Percentiles rank a stretch among this genome's conserved stretches.
These are phyloP conservation scores for Pythium diclinum DNA, from an alignment of 352 stramenopile species.

Conservation along the genomic window DNA sequence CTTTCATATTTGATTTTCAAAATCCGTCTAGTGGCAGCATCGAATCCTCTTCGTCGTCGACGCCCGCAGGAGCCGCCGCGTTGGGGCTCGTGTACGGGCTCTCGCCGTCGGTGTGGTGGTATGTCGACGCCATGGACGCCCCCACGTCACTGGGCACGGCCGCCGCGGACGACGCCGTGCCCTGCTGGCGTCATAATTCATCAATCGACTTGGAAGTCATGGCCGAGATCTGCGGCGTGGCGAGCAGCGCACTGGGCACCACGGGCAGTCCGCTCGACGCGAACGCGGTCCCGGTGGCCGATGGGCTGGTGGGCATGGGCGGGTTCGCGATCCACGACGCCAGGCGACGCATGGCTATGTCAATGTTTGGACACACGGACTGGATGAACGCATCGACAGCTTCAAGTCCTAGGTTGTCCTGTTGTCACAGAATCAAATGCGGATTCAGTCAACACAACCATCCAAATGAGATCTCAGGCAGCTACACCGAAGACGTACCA, in stretches of 20 bases:
- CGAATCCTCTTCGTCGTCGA: conserved; percentile 11
- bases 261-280: conserved; percentile 10
- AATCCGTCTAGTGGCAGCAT: conserved; percentile 27
- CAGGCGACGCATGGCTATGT: conserved; percentile 78
- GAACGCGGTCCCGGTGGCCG: conserved; percentile 7
- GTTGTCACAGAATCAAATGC: conserved; percentile 18
- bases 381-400: conserved; percentile 84
- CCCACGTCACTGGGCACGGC: conserved; percentile 18
- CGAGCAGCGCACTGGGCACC: conserved; percentile 25
- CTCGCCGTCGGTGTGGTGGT: conserved; percentile 1
- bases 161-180: conserved; percentile 25
- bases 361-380: conserved; percentile 85
- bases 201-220: conserved; percentile 28
- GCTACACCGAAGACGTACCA: conserved; percentile 40
- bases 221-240: conserved; percentile 19
- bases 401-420: conserved; percentile 66
- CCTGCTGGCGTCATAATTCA: conserved; percentile 30
- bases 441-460: conserved; percentile 5
- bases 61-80: neutral
- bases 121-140: conserved; percentile 1
- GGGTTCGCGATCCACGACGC: conserved; percentile 57
- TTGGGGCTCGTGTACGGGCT: neutral
- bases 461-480: neutral
- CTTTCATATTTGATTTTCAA: conserved; percentile 4
- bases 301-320: conserved; percentile 15